Percentiles rank a stretch among this genome's conserved stretches.
Conservation (phyloP, 345 rosid genomes). For the Punica granatum region DNA sequence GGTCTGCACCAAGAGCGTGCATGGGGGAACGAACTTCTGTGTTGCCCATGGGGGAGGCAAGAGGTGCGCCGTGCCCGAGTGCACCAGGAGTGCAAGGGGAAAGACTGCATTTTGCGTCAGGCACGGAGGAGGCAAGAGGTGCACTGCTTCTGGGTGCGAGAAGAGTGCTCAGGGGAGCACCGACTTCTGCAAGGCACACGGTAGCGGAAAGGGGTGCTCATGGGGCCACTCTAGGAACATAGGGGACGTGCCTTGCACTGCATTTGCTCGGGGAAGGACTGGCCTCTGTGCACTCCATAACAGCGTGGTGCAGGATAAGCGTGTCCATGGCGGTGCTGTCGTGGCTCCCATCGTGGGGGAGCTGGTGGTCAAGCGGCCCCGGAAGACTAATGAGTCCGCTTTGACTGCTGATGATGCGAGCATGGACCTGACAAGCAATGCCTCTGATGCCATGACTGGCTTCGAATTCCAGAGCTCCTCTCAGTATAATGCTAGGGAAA, state of each 20-base stretch:
- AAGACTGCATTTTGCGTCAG: constrained; percentile 88
- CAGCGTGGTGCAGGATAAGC: constrained; percentile 70
- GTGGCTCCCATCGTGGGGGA: constrained; percentile 48
- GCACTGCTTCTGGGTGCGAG: constrained; percentile 70
- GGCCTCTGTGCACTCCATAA: constrained; percentile 91
- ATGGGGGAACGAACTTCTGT: constrained; percentile 97
- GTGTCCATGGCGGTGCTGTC: constrained; percentile 79
- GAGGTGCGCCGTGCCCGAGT: constrained; percentile 77
- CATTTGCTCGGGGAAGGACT: constrained; percentile 77
- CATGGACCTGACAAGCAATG: constrained; percentile 35
- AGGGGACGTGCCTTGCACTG: constrained; percentile 58
- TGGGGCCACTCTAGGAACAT: constrained; percentile 83
- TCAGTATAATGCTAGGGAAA: neutral
- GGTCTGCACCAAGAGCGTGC: constrained; percentile 88
- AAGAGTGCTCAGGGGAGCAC: constrained; percentile 99
- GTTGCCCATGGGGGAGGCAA: constrained; percentile 99
- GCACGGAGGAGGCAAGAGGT: constrained; percentile 98
- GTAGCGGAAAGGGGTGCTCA: constrained; percentile 92
- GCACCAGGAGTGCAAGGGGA: constrained; percentile 98
- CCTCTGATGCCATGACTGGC: constrained; percentile 12
- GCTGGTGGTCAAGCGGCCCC: constrained; percentile 30
- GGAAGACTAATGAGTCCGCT: constrained; percentile 46
- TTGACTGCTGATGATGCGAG: constrained; percentile 43
- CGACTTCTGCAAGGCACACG: constrained; percentile 97
- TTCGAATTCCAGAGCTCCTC: neutral